Base-by-base conservation (phyloP, 495 filamentous ascomycete species). In the Penicillium argentinense region DNA sequence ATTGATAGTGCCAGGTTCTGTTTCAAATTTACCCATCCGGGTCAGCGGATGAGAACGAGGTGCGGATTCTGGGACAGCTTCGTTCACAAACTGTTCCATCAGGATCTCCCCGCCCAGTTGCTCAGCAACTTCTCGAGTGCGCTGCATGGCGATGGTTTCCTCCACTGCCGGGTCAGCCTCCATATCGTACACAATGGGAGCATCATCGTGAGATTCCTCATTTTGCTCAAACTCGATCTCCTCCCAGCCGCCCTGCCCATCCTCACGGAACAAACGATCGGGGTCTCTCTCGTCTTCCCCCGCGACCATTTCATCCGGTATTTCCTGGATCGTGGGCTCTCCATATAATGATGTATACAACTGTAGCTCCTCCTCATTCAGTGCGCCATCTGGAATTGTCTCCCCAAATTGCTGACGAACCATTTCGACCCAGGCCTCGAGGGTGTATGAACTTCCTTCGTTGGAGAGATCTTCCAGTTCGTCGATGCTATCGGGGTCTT, bases 331-430 rank as follows among this genome's bases (percentile, higher is more conserved):
- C 77, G 89, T 51, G 70, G 76, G 69, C 23, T 72, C 70, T 1
- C 92, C 93, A 67, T 91, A 97, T 8, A 96, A 68, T 46, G 89
- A 77, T 45, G 85, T 82, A 59, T 96, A 97, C 2, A 96, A 57
- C 29, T 68, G 67, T 34, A 86, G 83, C 60, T 95, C 91, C 22
- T 83, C 75, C 4, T 75, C 72, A 12, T 79, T 77, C 33, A 98
- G 62, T 45, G 86, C 78, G 12, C 78, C 84, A n/a, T 83, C 76
- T 0, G 93, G 93, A 8, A 97, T 66, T 1, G 74, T 81, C 52
- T 93, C 81, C 30, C 91, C 88, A 63, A 88, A 95, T 9, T 77
- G 72, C 51, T 86, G 81, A 53, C 85, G 77, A 16, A 91, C 84
- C 36, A 78, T 65, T 18, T 83, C 80, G 39, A 89, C 88, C 39